A percentile compares a stretch with the other conserved stretches of the same genome.
These are phyloP conservation scores for Solanum paucissectum DNA, from an alignment of 257 asterid species.

Conservation along the genomic window DNA sequence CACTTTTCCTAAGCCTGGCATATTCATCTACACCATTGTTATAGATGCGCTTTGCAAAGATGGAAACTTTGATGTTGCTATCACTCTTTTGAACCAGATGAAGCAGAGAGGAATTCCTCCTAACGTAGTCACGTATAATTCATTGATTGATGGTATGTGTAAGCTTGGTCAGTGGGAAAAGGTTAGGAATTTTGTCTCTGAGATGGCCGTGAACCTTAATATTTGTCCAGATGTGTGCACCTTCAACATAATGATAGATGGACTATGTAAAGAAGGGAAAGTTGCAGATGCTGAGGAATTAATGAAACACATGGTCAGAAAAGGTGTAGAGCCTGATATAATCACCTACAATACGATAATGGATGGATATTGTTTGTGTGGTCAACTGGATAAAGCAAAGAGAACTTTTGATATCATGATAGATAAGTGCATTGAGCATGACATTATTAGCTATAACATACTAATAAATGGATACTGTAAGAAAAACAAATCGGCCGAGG, in stretches of 20 bases:
- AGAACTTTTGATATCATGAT: not conserved
- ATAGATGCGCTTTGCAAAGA: not conserved
- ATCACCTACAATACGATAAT: not conserved
- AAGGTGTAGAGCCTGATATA: not conserved
- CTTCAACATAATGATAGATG: not conserved
- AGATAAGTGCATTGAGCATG: not conserved
- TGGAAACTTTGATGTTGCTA: not conserved
- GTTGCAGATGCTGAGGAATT: not conserved
- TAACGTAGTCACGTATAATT: not conserved
- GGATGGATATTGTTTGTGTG: not conserved
- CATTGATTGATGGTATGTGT: not conserved
- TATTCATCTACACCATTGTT: not conserved
- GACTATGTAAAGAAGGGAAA: not conserved
- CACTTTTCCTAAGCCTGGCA: not conserved
- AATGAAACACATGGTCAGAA: not conserved
- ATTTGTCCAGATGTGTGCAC: not conserved
- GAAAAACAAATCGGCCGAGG: not conserved
- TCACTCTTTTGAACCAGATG: not conserved
- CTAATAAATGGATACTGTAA: not conserved
- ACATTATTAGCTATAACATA: not conserved
- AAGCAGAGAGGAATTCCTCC: not conserved
- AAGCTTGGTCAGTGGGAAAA: not conserved
- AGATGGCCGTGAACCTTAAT: not conserved
- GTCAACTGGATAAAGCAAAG: not conserved
- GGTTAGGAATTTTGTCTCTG: not conserved